Evolutionary conservation across 75 land plant species (phyloP).

Genomic region (Chamaecyparis obtusa): DNA sequence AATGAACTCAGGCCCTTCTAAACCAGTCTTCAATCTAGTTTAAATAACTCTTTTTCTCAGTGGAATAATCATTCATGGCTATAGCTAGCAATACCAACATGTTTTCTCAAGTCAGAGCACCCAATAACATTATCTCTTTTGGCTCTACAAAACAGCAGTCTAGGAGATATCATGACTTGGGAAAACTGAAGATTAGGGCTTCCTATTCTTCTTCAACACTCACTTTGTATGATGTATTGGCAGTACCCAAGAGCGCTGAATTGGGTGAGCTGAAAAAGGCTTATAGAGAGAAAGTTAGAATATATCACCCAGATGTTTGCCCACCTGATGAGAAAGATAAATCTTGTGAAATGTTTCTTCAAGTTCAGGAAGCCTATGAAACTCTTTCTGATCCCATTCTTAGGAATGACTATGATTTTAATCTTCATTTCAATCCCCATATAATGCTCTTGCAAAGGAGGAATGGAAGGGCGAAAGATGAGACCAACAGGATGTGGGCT

Average conservation of each 20-base stretch:
- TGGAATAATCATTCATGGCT: no score
- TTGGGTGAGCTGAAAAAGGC: conserved; percentile 16
- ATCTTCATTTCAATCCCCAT: background rate
- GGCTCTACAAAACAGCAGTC: background rate
- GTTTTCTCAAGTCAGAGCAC: no score
- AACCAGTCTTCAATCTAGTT: no score
- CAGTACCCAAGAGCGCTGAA: background rate
- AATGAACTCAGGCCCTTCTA: no score
- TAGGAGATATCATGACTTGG: background rate
- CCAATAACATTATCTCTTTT: no score
- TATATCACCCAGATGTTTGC: conserved; percentile 36
- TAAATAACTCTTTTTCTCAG: no score
- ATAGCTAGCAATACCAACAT: no score
- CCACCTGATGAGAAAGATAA: conserved; percentile 13
- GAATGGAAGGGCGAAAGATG: no score
- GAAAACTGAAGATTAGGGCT: background rate
- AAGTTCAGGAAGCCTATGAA: conserved; percentile 30
- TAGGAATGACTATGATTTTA: conserved; percentile 19
- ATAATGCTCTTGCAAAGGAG: background rate
- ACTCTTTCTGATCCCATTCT: conserved; percentile 22
- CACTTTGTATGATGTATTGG: background rate
- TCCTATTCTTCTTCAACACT: background rate
- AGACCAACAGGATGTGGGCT: no score
- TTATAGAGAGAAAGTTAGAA: conserved; percentile 18
- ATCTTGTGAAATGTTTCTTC: conserved; percentile 22